Evolutionary conservation across 495 filamentous ascomycete species (phyloP).

Genomic region (Friedmanniomyces endolithicus): DNA sequence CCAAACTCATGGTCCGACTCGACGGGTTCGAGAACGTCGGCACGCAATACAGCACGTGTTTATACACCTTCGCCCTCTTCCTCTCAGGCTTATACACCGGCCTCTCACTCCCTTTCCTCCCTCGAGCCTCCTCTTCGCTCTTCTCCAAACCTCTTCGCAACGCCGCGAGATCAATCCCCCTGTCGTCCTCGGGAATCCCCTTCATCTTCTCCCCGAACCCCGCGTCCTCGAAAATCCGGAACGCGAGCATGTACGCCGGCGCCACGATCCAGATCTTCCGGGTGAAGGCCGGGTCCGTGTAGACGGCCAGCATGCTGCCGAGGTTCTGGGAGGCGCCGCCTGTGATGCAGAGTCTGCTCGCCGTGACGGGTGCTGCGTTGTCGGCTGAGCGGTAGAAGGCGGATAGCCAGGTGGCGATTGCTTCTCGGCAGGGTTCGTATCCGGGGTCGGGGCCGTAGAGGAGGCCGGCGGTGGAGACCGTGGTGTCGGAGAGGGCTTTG

Average conservation of each 20-base stretch:
- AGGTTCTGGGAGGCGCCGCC: slow-evolving; percentile 70
- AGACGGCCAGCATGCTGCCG: slow-evolving; percentile 57
- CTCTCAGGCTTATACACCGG: slow-evolving; percentile 26
- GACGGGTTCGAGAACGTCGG: slow-evolving; percentile 77
- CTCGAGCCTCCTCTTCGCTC: slow-evolving; percentile 30
- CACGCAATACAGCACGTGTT: slow-evolving; percentile 71
- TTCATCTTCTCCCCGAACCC: slow-evolving; percentile 49
- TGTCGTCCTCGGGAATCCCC: slow-evolving; percentile 60
- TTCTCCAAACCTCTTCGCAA: slow-evolving; percentile 39
- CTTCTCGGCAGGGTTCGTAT: slow-evolving; percentile 48
- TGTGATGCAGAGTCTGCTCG: slow-evolving; percentile 63
- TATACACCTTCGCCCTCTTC: slow-evolving; percentile 53
- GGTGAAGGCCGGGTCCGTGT: slow-evolving; percentile 66
- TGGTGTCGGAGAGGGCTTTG: slow-evolving; percentile 44
- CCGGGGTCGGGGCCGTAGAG: slow-evolving; percentile 72
- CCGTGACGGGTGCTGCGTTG: neutral
- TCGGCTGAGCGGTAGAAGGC: slow-evolving; percentile 45
- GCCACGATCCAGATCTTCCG: slow-evolving; percentile 64
- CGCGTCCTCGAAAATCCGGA: slow-evolving; percentile 65
- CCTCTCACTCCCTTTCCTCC: slow-evolving; percentile 21
- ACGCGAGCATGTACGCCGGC: slow-evolving; percentile 69
- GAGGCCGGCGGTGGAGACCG: slow-evolving; percentile 45
- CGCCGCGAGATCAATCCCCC: slow-evolving; percentile 53
- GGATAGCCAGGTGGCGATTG: slow-evolving; percentile 58
- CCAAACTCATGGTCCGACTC: slow-evolving; percentile 55